Base-by-base conservation (phyloP, 805 yeast genomes). In the Metschnikowia rubicola region DNA sequence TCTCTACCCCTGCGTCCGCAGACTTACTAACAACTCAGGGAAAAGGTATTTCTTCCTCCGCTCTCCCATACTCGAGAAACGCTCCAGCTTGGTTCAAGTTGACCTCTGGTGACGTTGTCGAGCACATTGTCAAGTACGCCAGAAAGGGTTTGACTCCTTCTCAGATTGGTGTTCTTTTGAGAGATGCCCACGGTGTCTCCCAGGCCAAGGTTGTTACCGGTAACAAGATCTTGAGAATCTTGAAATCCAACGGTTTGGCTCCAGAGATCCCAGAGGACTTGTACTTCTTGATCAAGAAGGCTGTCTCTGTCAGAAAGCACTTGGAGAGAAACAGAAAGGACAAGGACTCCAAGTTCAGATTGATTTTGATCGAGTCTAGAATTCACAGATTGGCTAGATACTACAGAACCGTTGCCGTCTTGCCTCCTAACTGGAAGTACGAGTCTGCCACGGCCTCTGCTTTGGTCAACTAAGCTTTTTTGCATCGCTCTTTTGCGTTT, bases 381-480 rank as follows among this genome's bases (percentile, higher is more conserved):
- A 94, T 94, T 83, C 99, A 94, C 96, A 92, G 99, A 86, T 88
- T 94, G 75, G 96, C 99, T 66, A 88, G 99, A 83, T 94, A 94
- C 95, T 94, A 94, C 97, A 92, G 97, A 89, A 88, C 97, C 68
- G 96, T 89, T 68, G 82, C 96, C 71, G 98, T 94, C 69, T 86
- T 94, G 73, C 99, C 99, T 68, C 98, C 99, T 75, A 91, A 87
- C 94, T 94, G 99, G 99, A 94, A 94, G 83, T 94, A 88, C 96
- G 99, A 94, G 84, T 92, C 99, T 65, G 96, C 99, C 74, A 94
- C 99, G 73, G 99, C 99, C 73, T 94, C 99, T 70, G 96, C 99
- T 78, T 85, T 94, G 79, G 99, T 94, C 72, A 92, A 92, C 88
- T 94, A 90, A 79, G 71, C 68, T 67, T 53, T 53, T 58, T 58